These are phyloP conservation scores for Claviceps cyperi DNA, from an alignment of 2,329 filamentous ascomycete species.

Conservation along the genomic window DNA sequence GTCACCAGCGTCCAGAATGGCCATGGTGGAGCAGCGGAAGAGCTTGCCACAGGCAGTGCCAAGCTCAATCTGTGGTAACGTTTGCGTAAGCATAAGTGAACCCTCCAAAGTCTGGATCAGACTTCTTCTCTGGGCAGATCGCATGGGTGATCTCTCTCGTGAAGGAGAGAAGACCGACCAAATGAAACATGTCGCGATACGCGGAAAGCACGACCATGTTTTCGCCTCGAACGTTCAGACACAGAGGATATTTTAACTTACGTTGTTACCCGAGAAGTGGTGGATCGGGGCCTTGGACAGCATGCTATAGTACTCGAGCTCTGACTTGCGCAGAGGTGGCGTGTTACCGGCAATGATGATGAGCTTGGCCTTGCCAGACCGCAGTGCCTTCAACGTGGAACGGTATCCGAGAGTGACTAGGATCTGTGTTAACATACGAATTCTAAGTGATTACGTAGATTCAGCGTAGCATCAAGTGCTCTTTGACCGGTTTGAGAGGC, in stretches of 20 bases:
- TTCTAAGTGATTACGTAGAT: background rate
- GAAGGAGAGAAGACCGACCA: constrained; percentile 1
- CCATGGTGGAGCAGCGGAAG: constrained; percentile 96
- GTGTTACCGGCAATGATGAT: constrained; percentile 92
- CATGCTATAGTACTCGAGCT: constrained; percentile 94
- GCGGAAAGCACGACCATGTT: background rate
- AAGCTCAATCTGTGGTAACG: constrained; percentile 68
- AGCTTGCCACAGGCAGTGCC: constrained; percentile 98
- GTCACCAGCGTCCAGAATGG: constrained; percentile 93
- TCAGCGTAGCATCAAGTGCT: background rate
- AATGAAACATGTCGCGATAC: background rate
- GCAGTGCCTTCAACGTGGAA: constrained; percentile 62
- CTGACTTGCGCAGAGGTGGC: constrained; percentile 91
- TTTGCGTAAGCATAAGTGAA: constrained; percentile 44
- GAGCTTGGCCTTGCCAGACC: constrained; percentile 95
- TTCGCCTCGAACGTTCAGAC: background rate
- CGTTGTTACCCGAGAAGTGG: constrained; percentile 98
- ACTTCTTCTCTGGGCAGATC: constrained; percentile 84
- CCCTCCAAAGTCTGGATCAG: constrained; percentile 78
- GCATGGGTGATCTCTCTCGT: constrained; percentile 15
- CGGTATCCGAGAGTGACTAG: constrained; percentile 28
- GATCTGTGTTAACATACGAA: background rate
- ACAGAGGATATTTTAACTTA: constrained; percentile 41
- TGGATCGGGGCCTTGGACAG: constrained; percentile 87
- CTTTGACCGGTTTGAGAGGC: background rate